Conservation (phyloP, 1,139 yeast genomes). For the Blastobotrys indianensis region DNA sequence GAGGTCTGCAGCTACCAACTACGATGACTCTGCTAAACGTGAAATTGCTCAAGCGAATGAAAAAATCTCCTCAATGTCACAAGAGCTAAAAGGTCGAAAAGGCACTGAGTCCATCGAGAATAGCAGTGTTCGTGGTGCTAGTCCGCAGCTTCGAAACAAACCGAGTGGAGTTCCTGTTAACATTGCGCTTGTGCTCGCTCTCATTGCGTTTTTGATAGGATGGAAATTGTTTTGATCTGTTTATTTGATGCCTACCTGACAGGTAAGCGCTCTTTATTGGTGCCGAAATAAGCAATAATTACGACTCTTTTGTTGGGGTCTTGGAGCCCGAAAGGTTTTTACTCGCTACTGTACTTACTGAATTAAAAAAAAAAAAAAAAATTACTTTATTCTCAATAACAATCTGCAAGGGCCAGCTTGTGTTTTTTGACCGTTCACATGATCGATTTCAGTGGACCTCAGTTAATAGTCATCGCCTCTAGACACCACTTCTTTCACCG, state of each 20-base stretch:
- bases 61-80: conserved; percentile 20
- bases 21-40: conserved; percentile 3
- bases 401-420: too few species aligned
- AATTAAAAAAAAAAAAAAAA: too few species aligned
- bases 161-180: conserved; percentile 47
- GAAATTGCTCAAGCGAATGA: conserved; percentile 20
- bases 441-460: neutral
- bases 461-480: conserved; percentile 83
- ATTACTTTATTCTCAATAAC: too few species aligned
- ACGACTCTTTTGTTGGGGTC: too few species aligned
- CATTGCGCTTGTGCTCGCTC: conserved; percentile 45
- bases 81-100: conserved; percentile 18
- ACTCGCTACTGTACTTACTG: too few species aligned
- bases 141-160: conserved; percentile 8
- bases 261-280: too few species aligned
- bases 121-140: conserved; percentile 12
- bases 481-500: conserved; percentile 88
- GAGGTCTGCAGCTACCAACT: conserved; percentile 1
- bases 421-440: too few species aligned
- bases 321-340: too few species aligned
- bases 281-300: too few species aligned
- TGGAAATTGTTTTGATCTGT: conserved; percentile 48
- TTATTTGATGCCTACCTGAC: neutral
- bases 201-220: conserved; percentile 54
- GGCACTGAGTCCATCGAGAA: neutral